These are phyloP conservation scores for Basipetospora chlamydospora DNA, from an alignment of 2,329 filamentous ascomycete genomes.

Conservation along the genomic window DNA sequence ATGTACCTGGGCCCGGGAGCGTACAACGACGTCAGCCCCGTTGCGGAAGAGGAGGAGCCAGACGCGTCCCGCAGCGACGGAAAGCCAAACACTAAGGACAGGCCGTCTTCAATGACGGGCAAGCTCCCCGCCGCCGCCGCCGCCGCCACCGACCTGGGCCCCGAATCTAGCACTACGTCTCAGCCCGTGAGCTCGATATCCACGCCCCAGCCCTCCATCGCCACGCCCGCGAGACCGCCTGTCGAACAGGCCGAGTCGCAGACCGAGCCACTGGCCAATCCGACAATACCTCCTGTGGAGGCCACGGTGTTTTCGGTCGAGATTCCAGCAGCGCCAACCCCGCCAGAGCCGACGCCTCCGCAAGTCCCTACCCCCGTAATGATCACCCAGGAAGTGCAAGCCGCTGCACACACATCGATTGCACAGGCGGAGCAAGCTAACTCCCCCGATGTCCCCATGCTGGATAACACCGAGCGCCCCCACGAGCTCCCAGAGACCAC, in stretches of 20 bases:
- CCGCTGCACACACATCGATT: too few species aligned
- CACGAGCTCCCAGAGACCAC: constrained; percentile 17
- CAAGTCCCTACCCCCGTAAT: too few species aligned
- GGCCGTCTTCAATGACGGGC: background rate
- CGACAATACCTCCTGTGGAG: background rate
- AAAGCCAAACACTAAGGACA: background rate
- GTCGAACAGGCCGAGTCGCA: background rate
- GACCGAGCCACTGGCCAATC: background rate
- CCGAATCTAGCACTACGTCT: background rate
- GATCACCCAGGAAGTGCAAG: too few species aligned
- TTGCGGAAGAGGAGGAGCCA: constrained; percentile 23
- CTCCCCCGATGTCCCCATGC: constrained; percentile 15
- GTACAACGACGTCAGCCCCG: constrained; percentile 29
- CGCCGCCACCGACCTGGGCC: background rate
- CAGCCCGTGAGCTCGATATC: constrained; percentile 3
- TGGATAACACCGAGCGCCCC: constrained; percentile 19
- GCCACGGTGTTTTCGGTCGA: background rate
- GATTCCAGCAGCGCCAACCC: too few species aligned
- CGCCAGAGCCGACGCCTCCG: too few species aligned
- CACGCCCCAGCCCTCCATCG: background rate
- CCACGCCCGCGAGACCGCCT: background rate
- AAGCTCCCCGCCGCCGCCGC: background rate
- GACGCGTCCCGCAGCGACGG: constrained; percentile 1
- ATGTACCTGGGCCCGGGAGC: constrained; percentile 35
- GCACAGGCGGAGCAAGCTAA: background rate